Conservation (phyloP, 148 eudicot genomes). For the Fagopyrum tataricum region DNA sequence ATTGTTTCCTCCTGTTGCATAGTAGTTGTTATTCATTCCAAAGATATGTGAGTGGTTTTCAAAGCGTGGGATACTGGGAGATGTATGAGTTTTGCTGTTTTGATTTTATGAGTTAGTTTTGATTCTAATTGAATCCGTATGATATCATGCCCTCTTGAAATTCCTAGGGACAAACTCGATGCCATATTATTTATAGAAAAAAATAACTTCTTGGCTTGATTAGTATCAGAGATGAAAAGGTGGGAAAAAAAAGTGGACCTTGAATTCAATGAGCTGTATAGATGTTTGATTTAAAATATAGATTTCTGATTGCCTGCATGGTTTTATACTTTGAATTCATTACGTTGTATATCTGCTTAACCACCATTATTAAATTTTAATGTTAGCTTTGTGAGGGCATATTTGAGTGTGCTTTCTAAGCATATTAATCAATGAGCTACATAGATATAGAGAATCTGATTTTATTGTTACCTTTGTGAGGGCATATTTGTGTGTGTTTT, state of each 20-base stretch:
- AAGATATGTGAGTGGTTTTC: background rate
- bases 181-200: background rate
- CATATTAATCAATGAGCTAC: background rate
- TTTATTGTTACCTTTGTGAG: background rate
- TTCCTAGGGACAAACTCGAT: background rate
- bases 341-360: background rate
- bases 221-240: background rate
- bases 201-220: background rate
- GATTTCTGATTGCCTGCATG: background rate
- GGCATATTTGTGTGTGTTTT: background rate
- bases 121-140: background rate
- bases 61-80: background rate
- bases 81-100: background rate
- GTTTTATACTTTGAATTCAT: background rate
- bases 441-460: background rate
- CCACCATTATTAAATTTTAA: background rate
- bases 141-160: background rate
- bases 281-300: background rate
- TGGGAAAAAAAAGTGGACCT: background rate
- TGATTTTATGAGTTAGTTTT: background rate
- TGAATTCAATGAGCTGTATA: background rate
- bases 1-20: background rate
- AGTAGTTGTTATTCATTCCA: background rate
- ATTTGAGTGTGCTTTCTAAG: background rate
- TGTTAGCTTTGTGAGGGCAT: background rate